Conservation (phyloP, 2,329 filamentous ascomycete species). For the Nakataea oryzae region DNA sequence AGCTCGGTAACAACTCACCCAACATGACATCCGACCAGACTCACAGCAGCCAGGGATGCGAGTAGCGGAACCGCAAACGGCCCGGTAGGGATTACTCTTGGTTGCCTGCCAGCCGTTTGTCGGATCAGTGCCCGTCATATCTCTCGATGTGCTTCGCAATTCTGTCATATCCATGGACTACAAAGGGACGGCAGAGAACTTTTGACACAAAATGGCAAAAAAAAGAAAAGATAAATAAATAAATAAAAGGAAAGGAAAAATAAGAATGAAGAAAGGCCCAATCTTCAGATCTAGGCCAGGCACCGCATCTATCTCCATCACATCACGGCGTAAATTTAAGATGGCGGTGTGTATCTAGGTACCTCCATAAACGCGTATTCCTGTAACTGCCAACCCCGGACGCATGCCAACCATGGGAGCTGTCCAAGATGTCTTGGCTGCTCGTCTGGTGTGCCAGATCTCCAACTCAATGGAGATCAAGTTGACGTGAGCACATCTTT, state of each 20-base stretch:
- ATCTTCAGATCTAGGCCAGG: neutral
- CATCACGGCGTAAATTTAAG: neutral
- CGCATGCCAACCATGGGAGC: neutral
- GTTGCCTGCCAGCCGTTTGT: neutral
- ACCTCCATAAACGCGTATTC: neutral
- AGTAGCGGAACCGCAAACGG: neutral
- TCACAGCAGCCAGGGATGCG: neutral
- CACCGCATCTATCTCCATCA: neutral
- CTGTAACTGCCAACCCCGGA: neutral
- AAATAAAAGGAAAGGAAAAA: neutral
- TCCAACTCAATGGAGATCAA: neutral
- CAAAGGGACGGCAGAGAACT: neutral
- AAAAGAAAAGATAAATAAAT: neutral
- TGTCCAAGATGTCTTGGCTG: neutral
- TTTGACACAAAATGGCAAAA: neutral
- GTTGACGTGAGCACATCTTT: too few species aligned
- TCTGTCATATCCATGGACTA: neutral
- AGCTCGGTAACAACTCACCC: conserved; percentile 3
- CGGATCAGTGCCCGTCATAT: neutral
- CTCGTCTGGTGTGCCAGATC: neutral
- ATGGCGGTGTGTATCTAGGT: neutral
- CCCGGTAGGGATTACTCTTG: neutral
- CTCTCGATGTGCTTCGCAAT: neutral
- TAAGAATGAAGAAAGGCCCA: neutral
- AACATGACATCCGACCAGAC: neutral